Base-by-base conservation (phyloP, 192 early-diverging fungal species). In the Haplosporangium gracile region DNA sequence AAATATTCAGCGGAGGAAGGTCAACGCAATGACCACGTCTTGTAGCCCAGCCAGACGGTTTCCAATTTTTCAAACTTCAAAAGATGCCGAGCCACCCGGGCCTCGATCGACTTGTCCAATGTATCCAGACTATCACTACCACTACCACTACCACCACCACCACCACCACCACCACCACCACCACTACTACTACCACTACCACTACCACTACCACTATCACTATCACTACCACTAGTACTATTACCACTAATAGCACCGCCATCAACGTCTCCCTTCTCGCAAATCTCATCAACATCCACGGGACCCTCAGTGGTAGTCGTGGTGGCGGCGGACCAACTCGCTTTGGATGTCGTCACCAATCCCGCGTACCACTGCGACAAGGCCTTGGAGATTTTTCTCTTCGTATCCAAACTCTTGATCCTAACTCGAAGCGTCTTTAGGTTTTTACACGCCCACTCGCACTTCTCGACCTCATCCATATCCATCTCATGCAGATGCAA, bases 391-490 rank as follows among this genome's bases (percentile, higher is more conserved):
- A 74, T 75, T 26, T 39, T 34, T 2, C 70, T 72, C 40, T 49
- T 36, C 4, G 79, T 74, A 43, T 80, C 72, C 11, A 80, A 42
- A 0, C 43, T 60, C 15, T 55, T 39, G 40, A 80, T 49, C 34
- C 78, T 72, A 39, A 80, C 43, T 1, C 42, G 24, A 2, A 80
- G 45, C 15, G 29, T 26, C 40, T 68, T 39, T 16, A 80, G 38
- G 3, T 15, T 40, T 9, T 80, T 47, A 26, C 72, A 80, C 2
- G 2, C 24, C 70, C 71, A 80, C 13, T 22, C 29, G n/a, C 3
- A 55, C 55, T 38, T 57, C 57, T 80, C 78, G 15, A 81, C 36
- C 11, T 60, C 53, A 38, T 81, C 79, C 42, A 81, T 81, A 53
- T 75, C 36, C 72, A 81, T 75, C 47, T 39, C 63, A 72, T 81